Percentiles rank a stretch among this genome's conserved stretches.
Evolutionary conservation across 2,329 filamentous ascomycete species (phyloP).

Genomic region (Pseudopyricularia cyperi): DNA sequence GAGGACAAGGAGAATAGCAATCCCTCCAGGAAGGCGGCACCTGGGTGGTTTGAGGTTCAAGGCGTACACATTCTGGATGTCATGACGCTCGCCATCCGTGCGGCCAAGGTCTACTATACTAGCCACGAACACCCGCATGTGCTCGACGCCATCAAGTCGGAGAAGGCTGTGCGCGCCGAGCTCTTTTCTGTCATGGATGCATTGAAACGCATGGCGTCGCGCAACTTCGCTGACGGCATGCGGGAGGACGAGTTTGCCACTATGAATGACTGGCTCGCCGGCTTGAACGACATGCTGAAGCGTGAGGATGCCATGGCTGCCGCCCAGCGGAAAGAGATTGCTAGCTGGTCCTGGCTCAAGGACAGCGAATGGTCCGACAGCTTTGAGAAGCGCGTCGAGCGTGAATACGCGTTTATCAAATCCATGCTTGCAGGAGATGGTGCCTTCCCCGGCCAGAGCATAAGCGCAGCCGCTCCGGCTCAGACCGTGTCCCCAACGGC

Average conservation of each 20-base stretch:
- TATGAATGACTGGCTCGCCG: conserved; percentile 67
- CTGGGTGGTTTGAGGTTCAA: conserved; percentile 74
- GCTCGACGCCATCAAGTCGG: conserved; percentile 74
- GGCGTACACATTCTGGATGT: conserved; percentile 87
- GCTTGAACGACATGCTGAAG: conserved; percentile 63
- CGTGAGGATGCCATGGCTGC: conserved; percentile 68
- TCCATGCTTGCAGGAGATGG: conserved; percentile 41
- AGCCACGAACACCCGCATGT: conserved; percentile 78
- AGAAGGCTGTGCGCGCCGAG: conserved; percentile 74
- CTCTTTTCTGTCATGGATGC: conserved; percentile 79
- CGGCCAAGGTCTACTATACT: conserved; percentile 94
- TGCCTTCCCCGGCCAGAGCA: neutral
- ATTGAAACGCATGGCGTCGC: conserved; percentile 78
- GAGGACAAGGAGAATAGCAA: conserved; percentile 12
- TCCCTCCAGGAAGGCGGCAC: conserved; percentile 14
- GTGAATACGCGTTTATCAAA: conserved; percentile 69
- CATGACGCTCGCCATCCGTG: conserved; percentile 86
- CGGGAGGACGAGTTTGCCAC: conserved; percentile 62
- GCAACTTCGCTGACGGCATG: conserved; percentile 76
- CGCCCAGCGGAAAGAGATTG: conserved; percentile 55
- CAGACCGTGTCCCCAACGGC: conserved; percentile 6
- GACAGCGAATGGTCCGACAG: conserved; percentile 58
- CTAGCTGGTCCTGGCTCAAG: conserved; percentile 68
- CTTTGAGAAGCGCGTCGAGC: conserved; percentile 48
- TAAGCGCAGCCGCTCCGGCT: conserved; percentile 3